Percentiles rank a stretch among this genome's conserved stretches.
These are phyloP conservation scores for Trichophyton verrucosum DNA, from an alignment of 2,329 filamentous ascomycete species.

Conservation along the genomic window DNA sequence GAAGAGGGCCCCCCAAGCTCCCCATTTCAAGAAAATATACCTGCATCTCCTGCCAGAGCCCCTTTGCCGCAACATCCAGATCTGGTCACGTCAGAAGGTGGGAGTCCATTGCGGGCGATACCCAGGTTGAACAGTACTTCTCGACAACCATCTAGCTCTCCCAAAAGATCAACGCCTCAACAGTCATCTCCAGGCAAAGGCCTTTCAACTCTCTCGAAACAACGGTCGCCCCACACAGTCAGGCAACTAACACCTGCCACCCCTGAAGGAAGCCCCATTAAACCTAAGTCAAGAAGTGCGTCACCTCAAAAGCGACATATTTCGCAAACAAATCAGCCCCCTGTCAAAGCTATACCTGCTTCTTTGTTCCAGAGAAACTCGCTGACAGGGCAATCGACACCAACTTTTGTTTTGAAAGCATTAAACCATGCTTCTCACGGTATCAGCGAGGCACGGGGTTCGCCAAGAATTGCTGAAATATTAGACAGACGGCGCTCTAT, in stretches of 20 bases:
- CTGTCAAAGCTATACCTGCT: slow-evolving; percentile 24
- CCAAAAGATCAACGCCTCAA: slow-evolving; percentile 27
- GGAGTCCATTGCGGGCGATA: slow-evolving; percentile 44
- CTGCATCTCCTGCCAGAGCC: slow-evolving; percentile 22
- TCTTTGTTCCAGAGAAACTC: slow-evolving; percentile 44
- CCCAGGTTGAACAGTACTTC: slow-evolving; percentile 41
- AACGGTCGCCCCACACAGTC: neutral
- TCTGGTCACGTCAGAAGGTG: slow-evolving; percentile 36
- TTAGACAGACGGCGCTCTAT: slow-evolving; percentile 61
- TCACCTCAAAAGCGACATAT: slow-evolving; percentile 40
- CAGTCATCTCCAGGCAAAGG: slow-evolving; percentile 31
- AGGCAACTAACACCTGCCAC: slow-evolving; percentile 6
- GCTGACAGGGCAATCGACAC: slow-evolving; percentile 46
- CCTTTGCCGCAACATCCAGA: slow-evolving; percentile 24
- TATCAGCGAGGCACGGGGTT: slow-evolving; percentile 60
- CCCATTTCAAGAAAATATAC: slow-evolving; percentile 32
- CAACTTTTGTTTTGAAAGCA: slow-evolving; percentile 52
- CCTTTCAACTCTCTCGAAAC: slow-evolving; percentile 27
- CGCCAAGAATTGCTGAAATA: slow-evolving; percentile 58
- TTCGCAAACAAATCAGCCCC: slow-evolving; percentile 25
- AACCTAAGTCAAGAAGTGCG: slow-evolving; percentile 11
- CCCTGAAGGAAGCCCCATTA: slow-evolving; percentile 5
- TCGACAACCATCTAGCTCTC: slow-evolving; percentile 30
- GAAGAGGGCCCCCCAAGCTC: slow-evolving; percentile 39
- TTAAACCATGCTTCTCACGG: slow-evolving; percentile 53